Conservation (phyloP, 2,329 filamentous ascomycete species). For the Microdochium paspali region DNA sequence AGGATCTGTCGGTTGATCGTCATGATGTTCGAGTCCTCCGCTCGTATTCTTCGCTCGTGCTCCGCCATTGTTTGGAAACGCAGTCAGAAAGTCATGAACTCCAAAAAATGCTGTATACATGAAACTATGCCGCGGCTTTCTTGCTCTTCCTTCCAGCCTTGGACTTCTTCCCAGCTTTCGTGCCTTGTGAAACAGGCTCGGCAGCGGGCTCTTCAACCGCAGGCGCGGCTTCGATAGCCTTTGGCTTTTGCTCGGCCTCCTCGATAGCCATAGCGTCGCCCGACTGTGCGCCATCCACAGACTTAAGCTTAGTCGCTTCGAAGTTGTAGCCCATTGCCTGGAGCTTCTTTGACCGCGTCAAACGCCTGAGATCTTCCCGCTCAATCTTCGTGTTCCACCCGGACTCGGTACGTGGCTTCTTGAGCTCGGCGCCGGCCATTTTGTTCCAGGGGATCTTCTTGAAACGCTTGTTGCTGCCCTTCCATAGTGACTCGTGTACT, state of each 20-base stretch:
- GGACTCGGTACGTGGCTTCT: conserved; percentile 62
- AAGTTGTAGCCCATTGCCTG: conserved; percentile 80
- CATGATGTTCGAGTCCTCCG: too few relatives aligned
- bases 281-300: conserved; percentile 27
- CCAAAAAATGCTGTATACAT: conserved; percentile 6
- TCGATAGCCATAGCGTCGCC: conserved; percentile 23
- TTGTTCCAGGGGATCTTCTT: conserved; percentile 82
- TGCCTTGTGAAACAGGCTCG: conserved; percentile 15
- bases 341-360: conserved; percentile 62
- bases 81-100: conserved; percentile 2
- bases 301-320: conserved; percentile 62
- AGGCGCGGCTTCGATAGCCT: conserved; percentile 28
- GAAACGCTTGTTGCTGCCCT: conserved; percentile 83
- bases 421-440: conserved; percentile 68
- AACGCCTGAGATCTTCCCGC: conserved; percentile 63
- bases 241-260: conserved; percentile 22
- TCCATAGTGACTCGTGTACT: conserved; percentile 75
- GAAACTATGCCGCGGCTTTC: conserved; percentile 28
- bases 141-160: conserved; percentile 26
- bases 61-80: conserved; percentile 3
- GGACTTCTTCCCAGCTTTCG: conserved; percentile 15
- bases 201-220: conserved; percentile 17
- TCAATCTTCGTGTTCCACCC: conserved; percentile 70
- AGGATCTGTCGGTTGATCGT: too few relatives aligned
- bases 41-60: too few relatives aligned